phyloP scores from a whole-genome alignment of 768 basidiomycete species.

The Suillus variegatus region DNA sequence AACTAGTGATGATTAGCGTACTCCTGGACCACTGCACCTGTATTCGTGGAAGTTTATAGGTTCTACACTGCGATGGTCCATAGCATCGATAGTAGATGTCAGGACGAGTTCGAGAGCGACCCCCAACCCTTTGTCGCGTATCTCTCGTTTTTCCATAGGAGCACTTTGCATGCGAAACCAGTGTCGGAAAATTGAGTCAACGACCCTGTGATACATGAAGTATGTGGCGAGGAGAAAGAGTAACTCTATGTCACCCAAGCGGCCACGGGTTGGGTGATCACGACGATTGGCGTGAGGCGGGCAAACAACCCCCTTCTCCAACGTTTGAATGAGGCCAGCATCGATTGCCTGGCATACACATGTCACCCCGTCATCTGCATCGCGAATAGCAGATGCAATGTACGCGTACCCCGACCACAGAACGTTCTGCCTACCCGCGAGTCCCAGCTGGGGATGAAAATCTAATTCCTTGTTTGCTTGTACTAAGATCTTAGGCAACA shows the following conservation, averaged over 20 bases:
- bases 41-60: neutral
- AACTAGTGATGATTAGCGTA: neutral
- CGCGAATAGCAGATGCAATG: neutral
- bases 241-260: neutral
- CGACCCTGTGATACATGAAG: neutral
- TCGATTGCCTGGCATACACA: neutral
- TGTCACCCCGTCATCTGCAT: neutral
- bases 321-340: neutral
- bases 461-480: neutral
- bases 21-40: slow-evolving; percentile 1
- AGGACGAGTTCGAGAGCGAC: neutral
- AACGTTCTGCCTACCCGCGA: neutral
- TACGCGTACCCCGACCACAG: neutral
- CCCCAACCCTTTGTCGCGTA: neutral
- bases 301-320: neutral
- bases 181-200: neutral
- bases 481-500: neutral
- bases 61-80: neutral
- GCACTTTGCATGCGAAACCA: neutral
- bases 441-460: neutral
- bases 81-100: neutral
- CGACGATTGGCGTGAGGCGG: neutral
- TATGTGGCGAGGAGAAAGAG: neutral
- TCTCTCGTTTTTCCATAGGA: neutral
- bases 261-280: neutral